Conservation (phyloP, 2,329 filamentous ascomycete species). For the Fusarium napiforme region DNA sequence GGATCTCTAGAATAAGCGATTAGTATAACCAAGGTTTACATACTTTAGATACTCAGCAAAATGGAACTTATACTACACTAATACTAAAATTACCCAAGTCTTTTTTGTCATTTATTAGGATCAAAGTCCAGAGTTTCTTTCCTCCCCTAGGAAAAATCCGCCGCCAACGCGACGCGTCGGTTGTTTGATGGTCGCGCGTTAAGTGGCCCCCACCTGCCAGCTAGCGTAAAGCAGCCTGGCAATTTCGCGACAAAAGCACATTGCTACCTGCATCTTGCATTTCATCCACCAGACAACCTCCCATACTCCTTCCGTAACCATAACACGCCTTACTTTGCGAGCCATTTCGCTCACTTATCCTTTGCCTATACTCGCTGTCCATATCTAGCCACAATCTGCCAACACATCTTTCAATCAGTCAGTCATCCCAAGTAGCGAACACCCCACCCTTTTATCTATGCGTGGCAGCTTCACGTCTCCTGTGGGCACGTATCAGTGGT, state of each 20-base stretch:
- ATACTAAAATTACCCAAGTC: too few species aligned
- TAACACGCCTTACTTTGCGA: background rate
- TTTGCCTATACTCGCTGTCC: background rate
- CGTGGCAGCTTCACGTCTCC: slow-evolving; percentile 25
- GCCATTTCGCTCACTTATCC: background rate
- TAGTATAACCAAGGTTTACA: background rate
- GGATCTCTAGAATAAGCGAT: background rate
- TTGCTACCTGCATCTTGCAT: slow-evolving; percentile 19
- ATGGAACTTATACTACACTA: background rate
- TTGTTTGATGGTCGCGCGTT: slow-evolving; percentile 17
- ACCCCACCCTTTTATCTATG: slow-evolving; percentile 26
- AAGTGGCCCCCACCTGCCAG: slow-evolving; percentile 27
- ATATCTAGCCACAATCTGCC: background rate
- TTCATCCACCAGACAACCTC: slow-evolving; percentile 28
- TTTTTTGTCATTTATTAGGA: background rate
- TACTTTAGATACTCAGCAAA: background rate
- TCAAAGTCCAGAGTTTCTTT: background rate
- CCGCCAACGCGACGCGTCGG: slow-evolving; percentile 24
- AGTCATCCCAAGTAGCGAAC: slow-evolving; percentile 29
- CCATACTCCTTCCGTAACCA: background rate
- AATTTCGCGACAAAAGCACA: slow-evolving; percentile 30
- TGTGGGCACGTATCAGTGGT: background rate
- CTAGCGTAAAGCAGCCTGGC: slow-evolving; percentile 28
- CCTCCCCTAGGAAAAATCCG: background rate
- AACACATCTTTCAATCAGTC: slow-evolving; percentile 13